Base-by-base conservation (phyloP, 2,329 filamentous ascomycete genomes). In the Colletotrichum neosansevieriae region DNA sequence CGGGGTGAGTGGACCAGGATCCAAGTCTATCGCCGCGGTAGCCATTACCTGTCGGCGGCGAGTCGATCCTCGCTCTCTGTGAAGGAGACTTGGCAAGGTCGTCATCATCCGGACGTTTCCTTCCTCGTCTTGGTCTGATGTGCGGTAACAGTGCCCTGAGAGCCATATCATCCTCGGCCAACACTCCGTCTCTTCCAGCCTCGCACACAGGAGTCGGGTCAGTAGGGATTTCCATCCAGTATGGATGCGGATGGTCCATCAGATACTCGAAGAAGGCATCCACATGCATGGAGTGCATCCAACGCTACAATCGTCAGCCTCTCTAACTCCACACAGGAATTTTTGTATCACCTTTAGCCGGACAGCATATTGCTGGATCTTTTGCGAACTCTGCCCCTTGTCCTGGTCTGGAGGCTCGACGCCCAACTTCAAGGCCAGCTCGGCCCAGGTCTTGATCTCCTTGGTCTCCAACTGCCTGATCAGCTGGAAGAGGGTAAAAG, bases 201-300 rank as follows among this genome's bases (percentile, higher is more conserved):
- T 90, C 85, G 29, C 87, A 86, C 40, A 91, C 84, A 2, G 91
- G 88, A 61, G 90, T 87, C 34, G 87, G 83, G 13, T 86, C 84
- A 6, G 85, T 82, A 0, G 94, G 94, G 24, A 97, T 86, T 40
- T 93, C 88, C 15, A 87, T 90, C 83, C 91, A 97, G 78, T 98
- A 98, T 0, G 88, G 81, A 78, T 97, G 94, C 29, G 87, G 83
- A 71, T 94, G 94, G 56, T 89, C 89, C 70, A 95, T 85, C 19
- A 97, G 88, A 77, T 94, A 98, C 77, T 97, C 94, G 75, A 97
- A 98, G 77, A 98, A 98, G 11, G 94, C 92, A 83, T 97, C 93
- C 59, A 97, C 89, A 77, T 97, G 94, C 92, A 97, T 95, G 5
- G 94, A 94, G 77, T 94, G 93, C 93, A 98, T 96, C 94, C 94